phyloP scores from a whole-genome alignment of 2,329 filamentous ascomycete species.

The Xylariales sp. region DNA sequence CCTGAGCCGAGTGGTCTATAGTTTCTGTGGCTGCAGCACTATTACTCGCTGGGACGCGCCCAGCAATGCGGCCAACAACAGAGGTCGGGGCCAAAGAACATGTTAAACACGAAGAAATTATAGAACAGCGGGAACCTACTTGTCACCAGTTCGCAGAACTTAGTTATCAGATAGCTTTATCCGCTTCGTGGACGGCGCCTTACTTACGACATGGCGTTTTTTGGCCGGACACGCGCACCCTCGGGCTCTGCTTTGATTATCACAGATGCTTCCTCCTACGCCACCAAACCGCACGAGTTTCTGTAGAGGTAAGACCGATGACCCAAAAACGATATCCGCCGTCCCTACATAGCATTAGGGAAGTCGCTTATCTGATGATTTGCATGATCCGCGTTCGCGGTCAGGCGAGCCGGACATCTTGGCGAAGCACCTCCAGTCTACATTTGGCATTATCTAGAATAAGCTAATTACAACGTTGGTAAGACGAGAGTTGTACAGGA shows the following conservation, averaged over 20 bases:
- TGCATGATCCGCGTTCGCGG: background rate
- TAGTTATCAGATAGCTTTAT: background rate
- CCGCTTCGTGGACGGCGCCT: background rate
- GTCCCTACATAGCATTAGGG: too few species aligned
- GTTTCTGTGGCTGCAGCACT: conserved; percentile 41
- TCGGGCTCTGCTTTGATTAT: background rate
- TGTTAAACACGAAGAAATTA: background rate
- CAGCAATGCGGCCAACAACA: conserved; percentile 2
- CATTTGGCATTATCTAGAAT: background rate
- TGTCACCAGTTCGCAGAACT: background rate
- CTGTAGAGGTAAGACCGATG: background rate
- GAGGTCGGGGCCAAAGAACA: background rate
- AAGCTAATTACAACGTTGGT: background rate
- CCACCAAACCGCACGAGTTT: background rate
- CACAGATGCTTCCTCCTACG: background rate
- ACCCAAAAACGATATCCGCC: background rate
- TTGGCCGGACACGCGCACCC: background rate
- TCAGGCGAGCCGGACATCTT: background rate
- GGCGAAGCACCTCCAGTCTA: background rate
- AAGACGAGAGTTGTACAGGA: conserved; percentile 5
- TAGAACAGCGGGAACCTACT: background rate
- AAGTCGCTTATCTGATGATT: conserved; percentile 7
- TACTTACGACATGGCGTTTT: background rate
- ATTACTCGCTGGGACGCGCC: conserved; percentile 25
- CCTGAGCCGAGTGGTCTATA: conserved; percentile 45